A percentile compares a stretch with the other conserved stretches of the same genome.
Evolutionary conservation across 106 monocot species (phyloP).

Genomic region (Dioscorea dumetorum): DNA sequence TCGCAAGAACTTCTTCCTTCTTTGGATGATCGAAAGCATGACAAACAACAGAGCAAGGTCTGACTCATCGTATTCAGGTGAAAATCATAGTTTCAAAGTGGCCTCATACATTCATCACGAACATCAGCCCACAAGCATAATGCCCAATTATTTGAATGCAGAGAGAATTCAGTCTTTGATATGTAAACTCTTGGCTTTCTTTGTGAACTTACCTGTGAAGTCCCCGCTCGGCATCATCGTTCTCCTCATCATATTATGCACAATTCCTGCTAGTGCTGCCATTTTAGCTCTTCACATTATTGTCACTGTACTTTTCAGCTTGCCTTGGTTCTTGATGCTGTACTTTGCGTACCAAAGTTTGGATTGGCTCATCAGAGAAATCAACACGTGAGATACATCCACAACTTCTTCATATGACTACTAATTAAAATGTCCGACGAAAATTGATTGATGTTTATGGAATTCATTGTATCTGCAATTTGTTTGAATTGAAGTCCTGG

Average conservation of each 20-base stretch:
- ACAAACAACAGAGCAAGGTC: constrained; percentile 6
- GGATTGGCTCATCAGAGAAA: constrained; percentile 63
- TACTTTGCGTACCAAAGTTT: constrained; percentile 60
- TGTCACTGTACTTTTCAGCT: constrained; percentile 36
- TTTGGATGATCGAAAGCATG: constrained; percentile 20
- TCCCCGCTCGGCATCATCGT: constrained; percentile 47
- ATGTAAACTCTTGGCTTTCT: constrained; percentile 25
- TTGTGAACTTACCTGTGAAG: constrained; percentile 41
- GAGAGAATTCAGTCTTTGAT: constrained; percentile 24
- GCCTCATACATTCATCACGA: neutral
- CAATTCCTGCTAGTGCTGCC: constrained; percentile 42
- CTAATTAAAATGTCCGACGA: too few relatives aligned
- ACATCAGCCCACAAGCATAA: neutral
- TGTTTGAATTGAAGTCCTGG: too few relatives aligned
- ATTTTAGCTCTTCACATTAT: constrained; percentile 37
- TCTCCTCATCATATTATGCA: constrained; percentile 45
- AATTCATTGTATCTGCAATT: too few relatives aligned
- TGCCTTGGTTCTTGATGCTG: constrained; percentile 50
- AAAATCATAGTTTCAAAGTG: neutral
- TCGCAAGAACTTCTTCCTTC: constrained; percentile 18
- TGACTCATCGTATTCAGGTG: neutral
- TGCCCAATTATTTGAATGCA: constrained; percentile 10
- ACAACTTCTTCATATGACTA: too few relatives aligned
- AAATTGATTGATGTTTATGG: too few relatives aligned
- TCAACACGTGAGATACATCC: constrained; percentile 20